Percentiles rank a stretch among this genome's conserved stretches.
These are phyloP conservation scores for Cytidiella melzeri DNA, from an alignment of 768 basidiomycete species.

Conservation along the genomic window DNA sequence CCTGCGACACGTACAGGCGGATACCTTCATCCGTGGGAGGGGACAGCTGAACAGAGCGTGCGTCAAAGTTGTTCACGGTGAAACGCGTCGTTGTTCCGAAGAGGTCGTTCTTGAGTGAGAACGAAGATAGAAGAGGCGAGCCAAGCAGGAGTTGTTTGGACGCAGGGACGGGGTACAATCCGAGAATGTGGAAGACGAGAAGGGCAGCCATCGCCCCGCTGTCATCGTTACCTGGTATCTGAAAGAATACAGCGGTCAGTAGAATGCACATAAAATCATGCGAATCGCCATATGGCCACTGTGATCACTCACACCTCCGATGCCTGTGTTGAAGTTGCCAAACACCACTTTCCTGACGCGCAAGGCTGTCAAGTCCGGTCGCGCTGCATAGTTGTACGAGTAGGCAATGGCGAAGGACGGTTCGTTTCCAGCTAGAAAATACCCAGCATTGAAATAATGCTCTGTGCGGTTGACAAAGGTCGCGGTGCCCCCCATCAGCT, in stretches of 20 bases:
- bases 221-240: slow-evolving; percentile 48
- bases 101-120: slow-evolving; percentile 34
- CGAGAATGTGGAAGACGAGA: slow-evolving; percentile 43
- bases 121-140: slow-evolving; percentile 42
- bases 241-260: slow-evolving; percentile 4
- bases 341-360: slow-evolving; percentile 40
- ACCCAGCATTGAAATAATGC: slow-evolving; percentile 39
- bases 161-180: slow-evolving; percentile 43
- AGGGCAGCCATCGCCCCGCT: slow-evolving; percentile 48
- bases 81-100: slow-evolving; percentile 35
- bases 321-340: slow-evolving; percentile 40
- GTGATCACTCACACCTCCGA: slow-evolving; percentile 32
- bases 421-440: slow-evolving; percentile 44
- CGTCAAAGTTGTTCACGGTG: slow-evolving; percentile 38
- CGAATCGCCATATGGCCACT: neutral
- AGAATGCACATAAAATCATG: too few relatives aligned
- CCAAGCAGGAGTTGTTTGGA: slow-evolving; percentile 43
- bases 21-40: slow-evolving; percentile 32
- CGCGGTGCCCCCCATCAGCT: slow-evolving; percentile 40
- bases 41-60: slow-evolving; percentile 26
- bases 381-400: slow-evolving; percentile 43
- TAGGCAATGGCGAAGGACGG: slow-evolving; percentile 44
- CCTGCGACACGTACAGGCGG: slow-evolving; percentile 37
- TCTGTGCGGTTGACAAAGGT: slow-evolving; percentile 40
- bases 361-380: slow-evolving; percentile 43